Evolutionary conservation across 495 filamentous ascomycete species (phyloP), one percentile per base, ranked within the genome.

Genomic region (Penicillium desertorum): DNA sequence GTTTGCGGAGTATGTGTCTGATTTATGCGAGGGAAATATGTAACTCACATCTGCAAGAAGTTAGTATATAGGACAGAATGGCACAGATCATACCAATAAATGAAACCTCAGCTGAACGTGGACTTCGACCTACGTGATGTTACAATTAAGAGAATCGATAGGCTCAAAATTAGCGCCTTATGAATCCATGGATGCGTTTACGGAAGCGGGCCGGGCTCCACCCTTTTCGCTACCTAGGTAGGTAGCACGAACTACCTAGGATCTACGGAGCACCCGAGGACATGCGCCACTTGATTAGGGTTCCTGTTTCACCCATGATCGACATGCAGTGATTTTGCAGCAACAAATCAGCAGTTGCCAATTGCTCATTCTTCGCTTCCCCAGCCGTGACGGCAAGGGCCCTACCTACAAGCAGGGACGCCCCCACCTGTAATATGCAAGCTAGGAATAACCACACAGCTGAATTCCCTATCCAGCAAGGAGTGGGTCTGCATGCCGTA

Each of bases 141-240:
- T 16, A 30, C 8, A 2, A 30, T 10, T 30, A 10, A 9, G 8
- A 30, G 29, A 30, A 9, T 30, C 10, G 30, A 32, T 32, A 11
- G 3, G 30, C 30, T 32, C 10, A 37, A 37, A 16, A 37, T 37
- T 37, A 16, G 16, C 5, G 0, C 12, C 1, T 36, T 8, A 9
- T 36, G 5, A 6, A 36, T n/a, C 34, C 34, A 45, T 20, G 43
- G 43, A 6, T 27, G 14, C n/a, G n/a, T n/a, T n/a, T n/a, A n/a
- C 49, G 49, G 49, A 41, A 25, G 6, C 49, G 49, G 49, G 49
- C 49, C 49, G 49, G 19, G 32, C 34, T 42, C 34, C 49, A 51
- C 19, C 32, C 5, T n/a, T n/a, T n/a, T n/a, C n/a, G n/a, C n/a
- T n/a, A n/a, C n/a, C n/a, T n/a, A n/a, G n/a, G n/a, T n/a, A n/a